These are phyloP conservation scores for Gossypium raimondii DNA, from an alignment of 345 rosid species.

Conservation along the genomic window DNA sequence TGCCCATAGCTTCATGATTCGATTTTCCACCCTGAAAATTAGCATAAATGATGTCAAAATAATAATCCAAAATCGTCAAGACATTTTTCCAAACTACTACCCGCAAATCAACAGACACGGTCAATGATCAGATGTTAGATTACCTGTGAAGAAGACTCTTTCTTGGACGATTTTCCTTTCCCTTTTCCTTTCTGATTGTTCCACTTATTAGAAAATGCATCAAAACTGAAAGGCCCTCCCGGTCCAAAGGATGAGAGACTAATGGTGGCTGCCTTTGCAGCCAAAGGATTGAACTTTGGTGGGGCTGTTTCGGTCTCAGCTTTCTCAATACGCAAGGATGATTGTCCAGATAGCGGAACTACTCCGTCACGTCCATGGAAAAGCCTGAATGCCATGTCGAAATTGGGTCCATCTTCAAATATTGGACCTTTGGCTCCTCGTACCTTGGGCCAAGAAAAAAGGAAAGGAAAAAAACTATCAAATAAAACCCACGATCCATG, in stretches of 20 bases:
- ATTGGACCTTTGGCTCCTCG: slow-evolving; percentile 79
- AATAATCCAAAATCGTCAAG: neutral
- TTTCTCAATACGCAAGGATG: slow-evolving; percentile 31
- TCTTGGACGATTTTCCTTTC: slow-evolving; percentile 56
- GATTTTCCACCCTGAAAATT: slow-evolving; percentile 59
- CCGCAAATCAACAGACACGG: neutral
- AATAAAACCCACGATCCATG: neutral
- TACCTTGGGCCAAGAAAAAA: slow-evolving; percentile 29
- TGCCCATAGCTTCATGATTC: slow-evolving; percentile 65
- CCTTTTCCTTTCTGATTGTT: slow-evolving; percentile 52
- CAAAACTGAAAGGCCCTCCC: slow-evolving; percentile 84
- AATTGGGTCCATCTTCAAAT: slow-evolving; percentile 97
- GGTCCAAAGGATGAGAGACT: slow-evolving; percentile 90
- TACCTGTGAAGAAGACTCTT: slow-evolving; percentile 69
- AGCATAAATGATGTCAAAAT: slow-evolving; percentile 19
- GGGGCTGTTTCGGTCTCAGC: slow-evolving; percentile 28
- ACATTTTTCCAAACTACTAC: neutral
- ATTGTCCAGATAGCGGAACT: slow-evolving; percentile 73
- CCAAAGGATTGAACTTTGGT: slow-evolving; percentile 77
- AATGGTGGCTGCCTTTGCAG: slow-evolving; percentile 92
- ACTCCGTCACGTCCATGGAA: slow-evolving; percentile 95
- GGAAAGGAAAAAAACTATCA: neutral
- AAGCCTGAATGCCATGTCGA: slow-evolving; percentile 84
- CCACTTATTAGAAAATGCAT: slow-evolving; percentile 63
- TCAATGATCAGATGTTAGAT: neutral